A percentile compares a stretch with the other conserved stretches of the same genome.
These are phyloP conservation scores for Kalanchoe fedtschenkoi DNA, from an alignment of 164 flowering plant genomes.

Conservation along the genomic window DNA sequence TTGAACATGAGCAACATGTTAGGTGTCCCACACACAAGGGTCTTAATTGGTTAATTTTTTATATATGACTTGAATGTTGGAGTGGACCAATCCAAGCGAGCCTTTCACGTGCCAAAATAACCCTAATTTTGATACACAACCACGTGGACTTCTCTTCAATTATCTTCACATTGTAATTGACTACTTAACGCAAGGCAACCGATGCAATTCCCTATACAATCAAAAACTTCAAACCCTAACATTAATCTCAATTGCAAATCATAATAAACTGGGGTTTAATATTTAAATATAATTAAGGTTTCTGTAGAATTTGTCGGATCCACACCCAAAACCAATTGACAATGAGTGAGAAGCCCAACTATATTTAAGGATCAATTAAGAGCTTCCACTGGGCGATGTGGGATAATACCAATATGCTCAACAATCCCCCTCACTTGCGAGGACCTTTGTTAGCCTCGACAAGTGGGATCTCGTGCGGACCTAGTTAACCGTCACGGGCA, in stretches of 20 bases:
- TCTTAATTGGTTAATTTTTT: background rate
- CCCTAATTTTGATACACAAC: background rate
- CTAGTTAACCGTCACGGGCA: too few species aligned
- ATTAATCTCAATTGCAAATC: background rate
- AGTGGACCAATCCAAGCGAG: background rate
- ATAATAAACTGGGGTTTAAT: background rate
- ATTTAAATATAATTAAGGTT: too few species aligned
- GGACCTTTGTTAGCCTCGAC: too few species aligned
- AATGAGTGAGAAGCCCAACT: too few species aligned
- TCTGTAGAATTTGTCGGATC: too few species aligned
- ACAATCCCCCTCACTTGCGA: too few species aligned
- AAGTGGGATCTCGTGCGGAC: too few species aligned
- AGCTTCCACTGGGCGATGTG: too few species aligned
- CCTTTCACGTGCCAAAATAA: background rate
- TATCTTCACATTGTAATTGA: background rate
- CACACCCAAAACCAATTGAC: too few species aligned
- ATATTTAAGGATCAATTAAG: too few species aligned
- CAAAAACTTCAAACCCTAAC: background rate
- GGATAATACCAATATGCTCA: too few species aligned
- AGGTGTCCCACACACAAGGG: slow-evolving; percentile 2
- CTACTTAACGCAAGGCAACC: too few species aligned
- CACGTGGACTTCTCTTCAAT: background rate
- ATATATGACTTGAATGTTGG: background rate
- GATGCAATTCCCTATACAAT: background rate
- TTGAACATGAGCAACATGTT: slow-evolving; percentile 1